Base-by-base conservation (phyloP, 2,329 filamentous ascomycete genomes). In the Coniochaeta sp. region DNA sequence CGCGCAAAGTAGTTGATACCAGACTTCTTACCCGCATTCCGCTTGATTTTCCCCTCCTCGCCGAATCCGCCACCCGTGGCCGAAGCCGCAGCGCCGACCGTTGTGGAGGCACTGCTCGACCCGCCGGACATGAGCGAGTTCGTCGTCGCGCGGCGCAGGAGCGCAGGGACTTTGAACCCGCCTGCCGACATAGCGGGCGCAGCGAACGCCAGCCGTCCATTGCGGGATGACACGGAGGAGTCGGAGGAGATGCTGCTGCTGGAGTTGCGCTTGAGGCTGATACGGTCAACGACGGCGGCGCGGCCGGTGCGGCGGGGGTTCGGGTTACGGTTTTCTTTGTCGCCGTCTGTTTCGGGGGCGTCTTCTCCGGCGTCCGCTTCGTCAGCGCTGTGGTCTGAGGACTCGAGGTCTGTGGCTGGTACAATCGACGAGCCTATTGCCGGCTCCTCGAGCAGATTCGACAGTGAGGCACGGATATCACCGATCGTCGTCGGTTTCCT, bases 391-490 rank as follows among this genome's bases (percentile, higher is more conserved):
- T 52, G 47, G 47, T 52, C 47, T n/a, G 47, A 52, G 12, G 47
- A 52, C 56, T 77, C 79, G 54, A 80, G 74, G n/a, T 76, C 72
- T 1, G 77, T 76, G 65, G 79, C 71, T 1, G 75, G 71, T 62
- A 84, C 76, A 64, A 83, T 67, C 17, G 83, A 81, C 60, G 66
- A 76, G 66, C 17, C 72, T 22, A 31, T 22, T 19, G 31, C 33
- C 8, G 54, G 54, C 50, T 89, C 85, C 26, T 96, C 92, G 17
- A 96, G 86, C 11, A 97, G 81, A 72, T 89, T 90, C 5, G 90
- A 96, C 7, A 97, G 78, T 0, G 90, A 91, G 71, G 93, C 86
- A 60, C 91, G 87, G 63, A 97, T 89, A 68, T 97, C 91, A 31
- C 87, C 85, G 11, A 96, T 77, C 19, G 87, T 89, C 6, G 88